Base-by-base conservation (phyloP, 2,329 filamentous ascomycete genomes). In the Diatrype stigma region DNA sequence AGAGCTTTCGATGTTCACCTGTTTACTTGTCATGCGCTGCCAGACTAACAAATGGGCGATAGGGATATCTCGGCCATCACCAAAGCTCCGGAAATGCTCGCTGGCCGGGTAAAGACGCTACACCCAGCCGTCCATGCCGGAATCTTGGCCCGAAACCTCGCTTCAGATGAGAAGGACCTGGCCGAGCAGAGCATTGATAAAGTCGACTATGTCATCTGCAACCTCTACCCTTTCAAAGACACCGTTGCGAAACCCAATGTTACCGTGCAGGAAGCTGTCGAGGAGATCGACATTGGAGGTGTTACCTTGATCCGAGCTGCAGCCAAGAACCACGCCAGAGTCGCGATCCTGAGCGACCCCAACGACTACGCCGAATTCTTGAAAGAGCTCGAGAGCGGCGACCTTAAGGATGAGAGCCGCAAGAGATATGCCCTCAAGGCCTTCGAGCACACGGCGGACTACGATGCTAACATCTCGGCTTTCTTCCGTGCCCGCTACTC, bases 401-500 rank as follows among this genome's bases (percentile, higher is more conserved):
- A 93, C 69, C 86, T 99, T 64, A 85, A 87, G 49, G 89, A 96
- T 68, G 78, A 83, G 54, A 95, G 85, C 77, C 86, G 92, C 61
- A 91, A 96, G 70, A 77, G 84, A 51, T 96, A 96, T 68, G 93
- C 94, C 23, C 83, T 97, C 64, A 99, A 99, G 81, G 94, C 94
- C 16, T 99, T 99, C 67, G 90, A 96, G 75, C 94, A 97, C 74
- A 99, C 94, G 37, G 91, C 94, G 58, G 91, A 96, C 71, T 99
- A 99, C 72, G 94, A 99, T 70, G 82, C 84, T 42, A 90, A 94
- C 62, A 99, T 99, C 69, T 87, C 93, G 34, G 89, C 89, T 65
- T 99, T 96, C 79, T 99, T 99, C 85, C 88, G 94, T 69, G 93
- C 95, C 80, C 87, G 96, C 75, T 99, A 97, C 68, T 91, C 94